Percentiles rank a stretch among this genome's conserved stretches.
phyloP scores from a whole-genome alignment of 805 yeast species.

The Barnettozyma vustinii region DNA sequence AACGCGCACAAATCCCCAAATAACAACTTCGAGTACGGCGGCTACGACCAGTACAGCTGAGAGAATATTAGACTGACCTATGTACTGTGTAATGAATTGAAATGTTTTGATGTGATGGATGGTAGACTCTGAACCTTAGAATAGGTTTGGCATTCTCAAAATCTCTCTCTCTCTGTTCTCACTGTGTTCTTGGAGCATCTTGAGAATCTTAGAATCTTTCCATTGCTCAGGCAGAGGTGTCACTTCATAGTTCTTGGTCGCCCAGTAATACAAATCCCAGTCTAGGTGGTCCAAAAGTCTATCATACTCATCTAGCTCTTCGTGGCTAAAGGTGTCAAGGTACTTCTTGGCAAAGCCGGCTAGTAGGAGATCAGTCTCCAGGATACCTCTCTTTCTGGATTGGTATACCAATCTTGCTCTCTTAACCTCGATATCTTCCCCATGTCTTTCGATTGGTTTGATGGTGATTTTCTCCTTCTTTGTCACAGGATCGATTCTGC shows the following conservation, averaged over 20 bases:
- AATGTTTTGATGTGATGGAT: not conserved
- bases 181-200: conserved; percentile 64
- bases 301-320: conserved; percentile 82
- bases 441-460: conserved; percentile 70
- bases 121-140: not conserved
- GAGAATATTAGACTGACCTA: not conserved
- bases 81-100: conserved; percentile 2
- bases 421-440: conserved; percentile 68
- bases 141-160: conserved; percentile 79
- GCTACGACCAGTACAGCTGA: conserved; percentile 32
- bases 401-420: conserved; percentile 89
- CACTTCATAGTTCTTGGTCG: conserved; percentile 72
- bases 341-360: conserved; percentile 81
- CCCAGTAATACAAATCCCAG: conserved; percentile 99
- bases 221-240: conserved; percentile 88
- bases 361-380: conserved; percentile 84
- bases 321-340: conserved; percentile 50
- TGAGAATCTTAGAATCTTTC: conserved; percentile 62
- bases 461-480: conserved; percentile 36
- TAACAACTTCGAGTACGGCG: conserved; percentile 34
- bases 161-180: conserved; percentile 67
- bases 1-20: conserved; percentile 19
- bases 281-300: conserved; percentile 85
- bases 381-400: conserved; percentile 89
- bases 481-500: conserved; percentile 12